Conservation (phyloP, 169 alveolate genomes). For the Plasmodium relictum region DNA sequence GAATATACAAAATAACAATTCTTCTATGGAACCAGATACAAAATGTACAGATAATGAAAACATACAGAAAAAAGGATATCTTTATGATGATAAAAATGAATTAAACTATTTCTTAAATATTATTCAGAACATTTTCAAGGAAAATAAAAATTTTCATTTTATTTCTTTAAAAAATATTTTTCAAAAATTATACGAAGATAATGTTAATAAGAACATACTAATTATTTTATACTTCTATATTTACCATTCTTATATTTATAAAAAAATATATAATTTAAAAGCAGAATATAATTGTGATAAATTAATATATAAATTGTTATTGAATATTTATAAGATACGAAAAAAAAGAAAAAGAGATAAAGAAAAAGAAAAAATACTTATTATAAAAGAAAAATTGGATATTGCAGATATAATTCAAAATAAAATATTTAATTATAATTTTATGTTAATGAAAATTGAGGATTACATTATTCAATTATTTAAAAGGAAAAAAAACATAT, state of each 20-base stretch:
- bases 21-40: neutral
- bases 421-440: conserved; percentile 28
- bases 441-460: conserved; percentile 5
- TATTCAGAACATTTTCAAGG: conserved; percentile 6
- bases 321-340: conserved; percentile 23
- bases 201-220: conserved; percentile 13
- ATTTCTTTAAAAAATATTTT: conserved; percentile 10
- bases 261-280: conserved; percentile 11
- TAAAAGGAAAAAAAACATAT: conserved; percentile 27
- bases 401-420: conserved; percentile 52
- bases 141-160: neutral
- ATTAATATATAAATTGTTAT: conserved; percentile 23
- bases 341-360: conserved; percentile 50
- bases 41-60: neutral
- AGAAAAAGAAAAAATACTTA: conserved; percentile 43
- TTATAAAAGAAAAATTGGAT: conserved; percentile 49
- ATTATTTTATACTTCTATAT: conserved; percentile 13
- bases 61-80: neutral
- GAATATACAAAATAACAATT: neutral
- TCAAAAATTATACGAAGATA: conserved; percentile 23
- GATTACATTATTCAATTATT: conserved; percentile 28
- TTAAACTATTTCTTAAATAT: conserved; percentile 1
- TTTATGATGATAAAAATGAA: neutral
- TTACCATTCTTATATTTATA: conserved; percentile 33
- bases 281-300: conserved; percentile 42